phyloP scores from a whole-genome alignment of 2,329 filamentous ascomycete species.

The Scedosporium minutisporum region DNA sequence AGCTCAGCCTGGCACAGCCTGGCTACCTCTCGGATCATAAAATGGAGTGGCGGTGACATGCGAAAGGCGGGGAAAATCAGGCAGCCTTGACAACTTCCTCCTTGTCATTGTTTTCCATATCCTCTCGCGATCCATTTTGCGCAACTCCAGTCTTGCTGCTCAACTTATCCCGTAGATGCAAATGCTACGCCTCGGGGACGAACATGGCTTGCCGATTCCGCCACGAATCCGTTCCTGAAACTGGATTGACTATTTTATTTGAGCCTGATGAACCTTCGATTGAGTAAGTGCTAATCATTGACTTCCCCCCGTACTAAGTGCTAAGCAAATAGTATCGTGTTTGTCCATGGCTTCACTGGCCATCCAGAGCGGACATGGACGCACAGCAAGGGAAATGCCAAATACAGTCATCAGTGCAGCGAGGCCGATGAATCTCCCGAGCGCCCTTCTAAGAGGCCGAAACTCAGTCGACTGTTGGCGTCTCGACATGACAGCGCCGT shows the following conservation, averaged over 20 bases:
- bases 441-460: not conserved
- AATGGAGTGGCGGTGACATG: too few relatives aligned
- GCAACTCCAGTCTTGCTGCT: too few relatives aligned
- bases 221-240: not conserved
- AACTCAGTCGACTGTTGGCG: not conserved
- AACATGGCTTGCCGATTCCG: not conserved
- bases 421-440: not conserved
- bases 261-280: not conserved
- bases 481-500: not conserved
- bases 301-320: not conserved
- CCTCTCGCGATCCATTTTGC: too few relatives aligned
- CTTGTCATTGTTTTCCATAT: too few relatives aligned
- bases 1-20: too few relatives aligned
- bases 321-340: conserved; percentile 10
- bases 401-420: not conserved
- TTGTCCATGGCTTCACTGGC: conserved; percentile 16
- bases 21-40: too few relatives aligned
- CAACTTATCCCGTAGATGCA: too few relatives aligned
- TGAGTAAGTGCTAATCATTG: not conserved
- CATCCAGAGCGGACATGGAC: conserved; percentile 15
- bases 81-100: too few relatives aligned
- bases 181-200: too few relatives aligned
- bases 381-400: conserved; percentile 7
- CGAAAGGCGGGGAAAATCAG: too few relatives aligned
- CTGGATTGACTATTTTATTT: not conserved